phyloP scores from a whole-genome alignment of 306 rosid genomes.

The Vigna nakashimae region DNA sequence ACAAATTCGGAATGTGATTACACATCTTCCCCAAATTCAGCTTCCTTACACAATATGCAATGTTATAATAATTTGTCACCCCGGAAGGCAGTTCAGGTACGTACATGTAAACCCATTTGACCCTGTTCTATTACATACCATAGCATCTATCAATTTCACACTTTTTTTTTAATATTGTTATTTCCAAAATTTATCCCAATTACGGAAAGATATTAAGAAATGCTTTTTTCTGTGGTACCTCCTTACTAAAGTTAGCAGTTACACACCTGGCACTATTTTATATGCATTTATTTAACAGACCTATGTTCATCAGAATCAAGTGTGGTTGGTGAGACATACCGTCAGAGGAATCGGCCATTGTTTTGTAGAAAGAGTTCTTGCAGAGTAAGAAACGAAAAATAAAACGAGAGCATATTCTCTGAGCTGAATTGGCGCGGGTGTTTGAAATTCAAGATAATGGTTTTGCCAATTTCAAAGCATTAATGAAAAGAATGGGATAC shows the following conservation, averaged over 20 bases:
- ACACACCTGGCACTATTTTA: background rate
- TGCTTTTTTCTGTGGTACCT: background rate
- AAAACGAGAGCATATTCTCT: conserved; percentile 30
- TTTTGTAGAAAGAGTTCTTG: conserved; percentile 1
- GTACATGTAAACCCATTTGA: conserved; percentile 6
- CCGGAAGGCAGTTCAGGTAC: background rate
- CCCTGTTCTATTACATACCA: conserved; percentile 1
- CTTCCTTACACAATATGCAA: background rate
- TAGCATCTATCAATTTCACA: background rate
- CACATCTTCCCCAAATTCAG: conserved; percentile 2
- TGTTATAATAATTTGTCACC: conserved; percentile 10
- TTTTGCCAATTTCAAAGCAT: conserved; percentile 41
- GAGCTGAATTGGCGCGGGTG: conserved; percentile 50
- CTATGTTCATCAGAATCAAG: background rate
- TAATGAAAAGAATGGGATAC: conserved; percentile 34
- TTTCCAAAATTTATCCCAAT: background rate
- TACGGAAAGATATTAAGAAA: too few relatives aligned
- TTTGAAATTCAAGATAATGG: conserved; percentile 52
- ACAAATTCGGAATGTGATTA: conserved; percentile 19
- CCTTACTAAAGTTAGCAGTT: background rate
- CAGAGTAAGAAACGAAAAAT: background rate
- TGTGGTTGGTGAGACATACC: background rate
- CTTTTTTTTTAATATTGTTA: background rate
- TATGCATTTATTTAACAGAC: background rate
- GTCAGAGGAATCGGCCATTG: background rate